Conservation (phyloP, 306 rosid genomes). For the Cajanus cajan region DNA sequence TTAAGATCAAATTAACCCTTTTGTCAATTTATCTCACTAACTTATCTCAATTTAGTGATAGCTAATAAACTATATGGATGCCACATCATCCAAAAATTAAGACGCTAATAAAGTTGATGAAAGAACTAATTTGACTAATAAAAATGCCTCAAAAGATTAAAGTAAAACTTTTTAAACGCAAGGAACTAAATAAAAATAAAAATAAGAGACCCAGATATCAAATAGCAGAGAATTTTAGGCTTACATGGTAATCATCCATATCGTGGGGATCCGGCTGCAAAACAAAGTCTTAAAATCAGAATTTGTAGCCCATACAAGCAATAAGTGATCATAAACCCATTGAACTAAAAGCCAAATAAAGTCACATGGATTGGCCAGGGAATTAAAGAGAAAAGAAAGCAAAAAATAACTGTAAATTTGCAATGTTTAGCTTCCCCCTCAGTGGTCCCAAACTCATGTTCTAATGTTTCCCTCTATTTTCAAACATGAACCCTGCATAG, state of each 20-base stretch:
- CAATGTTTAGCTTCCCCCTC: background rate
- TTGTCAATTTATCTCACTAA: too few relatives aligned
- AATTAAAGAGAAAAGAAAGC: background rate
- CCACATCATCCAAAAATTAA: too few relatives aligned
- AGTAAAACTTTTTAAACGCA: too few relatives aligned
- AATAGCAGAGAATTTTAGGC: conserved; percentile 23
- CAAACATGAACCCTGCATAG: background rate
- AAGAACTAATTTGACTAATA: too few relatives aligned
- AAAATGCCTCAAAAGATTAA: too few relatives aligned
- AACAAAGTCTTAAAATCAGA: conserved; percentile 30
- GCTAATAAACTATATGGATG: too few relatives aligned
- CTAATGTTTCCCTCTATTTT: background rate
- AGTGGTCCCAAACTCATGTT: background rate
- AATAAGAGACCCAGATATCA: too few relatives aligned
- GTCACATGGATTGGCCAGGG: background rate
- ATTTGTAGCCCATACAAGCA: background rate
- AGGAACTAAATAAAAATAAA: too few relatives aligned
- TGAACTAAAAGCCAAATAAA: conserved; percentile 1
- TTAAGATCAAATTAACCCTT: too few relatives aligned
- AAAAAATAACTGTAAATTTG: background rate
- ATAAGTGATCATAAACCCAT: background rate
- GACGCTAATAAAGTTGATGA: too few relatives aligned
- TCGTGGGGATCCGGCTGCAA: conserved; percentile 78
- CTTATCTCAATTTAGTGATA: too few relatives aligned
- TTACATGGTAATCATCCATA: conserved; percentile 79